A percentile compares a stretch with the other conserved stretches of the same genome.
These are phyloP conservation scores for Aspergillus candidus DNA, from an alignment of 2,329 filamentous ascomycete species.

Conservation along the genomic window DNA sequence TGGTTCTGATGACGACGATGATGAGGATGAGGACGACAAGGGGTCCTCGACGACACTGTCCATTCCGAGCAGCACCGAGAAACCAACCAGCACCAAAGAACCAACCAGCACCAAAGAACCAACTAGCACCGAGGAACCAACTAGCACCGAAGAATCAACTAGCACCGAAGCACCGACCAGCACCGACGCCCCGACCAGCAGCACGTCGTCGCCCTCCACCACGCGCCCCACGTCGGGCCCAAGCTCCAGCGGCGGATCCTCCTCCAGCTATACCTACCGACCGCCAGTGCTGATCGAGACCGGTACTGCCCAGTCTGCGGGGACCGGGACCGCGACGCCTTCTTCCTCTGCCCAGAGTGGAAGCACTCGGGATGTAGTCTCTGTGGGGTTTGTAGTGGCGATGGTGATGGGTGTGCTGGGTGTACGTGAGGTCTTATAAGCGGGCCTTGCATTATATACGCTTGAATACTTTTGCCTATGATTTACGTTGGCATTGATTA, in stretches of 20 bases:
- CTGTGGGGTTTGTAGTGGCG: too few relatives aligned
- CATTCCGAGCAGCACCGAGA: constrained; percentile 8
- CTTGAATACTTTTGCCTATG: too few relatives aligned
- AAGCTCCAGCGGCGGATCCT: constrained; percentile 15
- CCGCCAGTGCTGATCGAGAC: constrained; percentile 25
- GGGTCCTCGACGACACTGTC: constrained; percentile 3
- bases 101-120: constrained; percentile 11
- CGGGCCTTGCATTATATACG: too few relatives aligned
- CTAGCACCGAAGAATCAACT: constrained; percentile 9
- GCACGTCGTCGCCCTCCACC: constrained; percentile 7
- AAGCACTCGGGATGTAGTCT: too few relatives aligned
- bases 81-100: constrained; percentile 9
- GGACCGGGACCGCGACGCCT: constrained; percentile 3
- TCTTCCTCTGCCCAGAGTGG: constrained; percentile 2
- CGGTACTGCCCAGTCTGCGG: constrained; percentile 9
- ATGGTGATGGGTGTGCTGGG: too few relatives aligned
- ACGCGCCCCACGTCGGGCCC: constrained; percentile 11
- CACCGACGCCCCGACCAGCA: constrained; percentile 8
- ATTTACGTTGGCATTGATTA: neutral
- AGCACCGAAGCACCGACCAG: constrained; percentile 7
- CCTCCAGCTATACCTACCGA: constrained; percentile 24
- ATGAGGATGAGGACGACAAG: constrained; percentile 5
- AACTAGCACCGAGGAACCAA: too few relatives aligned
- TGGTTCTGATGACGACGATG: constrained; percentile 12
- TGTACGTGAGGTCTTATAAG: too few relatives aligned